Evolutionary conservation across 2,329 filamentous ascomycete genomes (phyloP).

Genomic region (Nemania sp.): DNA sequence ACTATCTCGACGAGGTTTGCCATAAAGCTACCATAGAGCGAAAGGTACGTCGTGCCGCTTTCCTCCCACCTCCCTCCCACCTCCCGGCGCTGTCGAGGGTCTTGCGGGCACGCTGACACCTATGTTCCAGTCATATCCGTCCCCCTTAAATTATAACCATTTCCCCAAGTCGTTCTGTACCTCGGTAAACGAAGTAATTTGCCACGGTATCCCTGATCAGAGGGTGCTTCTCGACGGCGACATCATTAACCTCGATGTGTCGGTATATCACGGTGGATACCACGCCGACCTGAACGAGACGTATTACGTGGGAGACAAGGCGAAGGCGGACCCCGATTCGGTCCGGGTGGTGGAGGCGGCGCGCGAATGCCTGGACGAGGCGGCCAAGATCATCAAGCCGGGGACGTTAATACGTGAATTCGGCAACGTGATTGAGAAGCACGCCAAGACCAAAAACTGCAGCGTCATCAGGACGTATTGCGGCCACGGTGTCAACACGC

Average conservation of each 20-base stretch:
- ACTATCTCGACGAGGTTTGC: slow-evolving; percentile 91
- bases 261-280: slow-evolving; percentile 91
- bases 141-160: slow-evolving; percentile 90
- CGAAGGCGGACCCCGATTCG: slow-evolving; percentile 79
- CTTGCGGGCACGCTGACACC: slow-evolving; percentile 21
- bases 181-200: slow-evolving; percentile 95
- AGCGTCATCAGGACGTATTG: slow-evolving; percentile 96
- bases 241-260: slow-evolving; percentile 96
- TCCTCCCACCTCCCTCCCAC: background rate
- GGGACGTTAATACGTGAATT: slow-evolving; percentile 92
- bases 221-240: slow-evolving; percentile 87
- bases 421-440: slow-evolving; percentile 93
- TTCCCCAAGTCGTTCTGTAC: slow-evolving; percentile 99
- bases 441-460: slow-evolving; percentile 83
- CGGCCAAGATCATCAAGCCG: slow-evolving; percentile 90
- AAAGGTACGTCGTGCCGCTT: slow-evolving; percentile 65
- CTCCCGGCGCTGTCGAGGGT: background rate
- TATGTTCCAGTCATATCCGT: slow-evolving; percentile 84
- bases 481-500: slow-evolving; percentile 89
- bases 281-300: slow-evolving; percentile 98
- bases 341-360: slow-evolving; percentile 91
- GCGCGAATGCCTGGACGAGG: slow-evolving; percentile 85
- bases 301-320: slow-evolving; percentile 93
- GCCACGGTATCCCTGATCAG: slow-evolving; percentile 96
- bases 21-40: slow-evolving; percentile 94